phyloP scores from a whole-genome alignment of 495 filamentous ascomycete genomes.

The Xylaria acuta region DNA sequence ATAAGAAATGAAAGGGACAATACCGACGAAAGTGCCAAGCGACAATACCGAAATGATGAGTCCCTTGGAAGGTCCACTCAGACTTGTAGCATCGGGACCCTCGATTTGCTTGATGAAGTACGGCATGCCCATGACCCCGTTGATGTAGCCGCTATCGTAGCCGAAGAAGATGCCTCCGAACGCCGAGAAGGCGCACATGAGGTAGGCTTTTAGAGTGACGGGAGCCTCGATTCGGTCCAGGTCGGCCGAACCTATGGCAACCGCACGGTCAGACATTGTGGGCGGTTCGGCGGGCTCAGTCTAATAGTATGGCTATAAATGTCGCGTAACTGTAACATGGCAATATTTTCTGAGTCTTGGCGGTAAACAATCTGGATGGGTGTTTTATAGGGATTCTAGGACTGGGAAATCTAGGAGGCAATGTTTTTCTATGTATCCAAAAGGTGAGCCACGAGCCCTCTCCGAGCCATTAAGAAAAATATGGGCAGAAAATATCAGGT shows the following conservation, averaged over 20 bases:
- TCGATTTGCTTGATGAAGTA: conserved; percentile 57
- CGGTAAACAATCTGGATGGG: neutral
- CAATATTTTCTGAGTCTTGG: neutral
- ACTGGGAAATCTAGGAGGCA: neutral
- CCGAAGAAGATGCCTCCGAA: conserved; percentile 75
- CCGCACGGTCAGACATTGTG: conserved; percentile 36
- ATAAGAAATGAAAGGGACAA: neutral
- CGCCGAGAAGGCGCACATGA: conserved; percentile 72
- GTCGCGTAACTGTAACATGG: neutral
- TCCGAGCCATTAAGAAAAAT: neutral
- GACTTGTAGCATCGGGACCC: conserved; percentile 31
- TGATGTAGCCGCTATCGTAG: conserved; percentile 70
- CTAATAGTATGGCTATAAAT: neutral
- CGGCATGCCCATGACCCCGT: conserved; percentile 61
- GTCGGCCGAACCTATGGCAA: conserved; percentile 44
- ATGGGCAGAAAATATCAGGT: neutral
- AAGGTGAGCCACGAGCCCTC: neutral
- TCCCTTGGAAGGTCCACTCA: conserved; percentile 54
- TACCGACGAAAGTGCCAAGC: conserved; percentile 74
- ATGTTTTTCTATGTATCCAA: neutral
- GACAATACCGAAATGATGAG: conserved; percentile 78
- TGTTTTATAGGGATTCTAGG: conserved; percentile 7
- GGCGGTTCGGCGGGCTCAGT: neutral
- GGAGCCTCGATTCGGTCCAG: conserved; percentile 66
- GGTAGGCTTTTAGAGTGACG: conserved; percentile 69